phyloP scores from a whole-genome alignment of 129 eudicot genomes.

The Ambrosia trifida region DNA sequence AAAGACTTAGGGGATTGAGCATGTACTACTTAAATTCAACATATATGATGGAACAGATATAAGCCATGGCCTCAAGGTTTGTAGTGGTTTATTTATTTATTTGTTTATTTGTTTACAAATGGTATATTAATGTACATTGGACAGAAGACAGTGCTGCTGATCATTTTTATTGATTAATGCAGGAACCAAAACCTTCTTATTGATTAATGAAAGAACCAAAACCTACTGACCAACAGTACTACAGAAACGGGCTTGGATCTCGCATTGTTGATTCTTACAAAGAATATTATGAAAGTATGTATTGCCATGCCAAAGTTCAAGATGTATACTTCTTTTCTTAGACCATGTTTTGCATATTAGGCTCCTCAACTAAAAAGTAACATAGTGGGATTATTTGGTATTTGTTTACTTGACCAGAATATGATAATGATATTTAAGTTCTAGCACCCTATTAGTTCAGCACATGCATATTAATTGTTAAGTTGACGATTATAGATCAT shows the following conservation, averaged over 20 bases:
- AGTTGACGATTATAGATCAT: background rate
- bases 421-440: background rate
- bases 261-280: conserved; percentile 92
- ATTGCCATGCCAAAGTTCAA: background rate
- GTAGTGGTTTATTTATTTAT: too few relatives aligned
- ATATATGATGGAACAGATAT: too few relatives aligned
- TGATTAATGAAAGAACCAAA: conserved; percentile 63
- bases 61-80: too few relatives aligned
- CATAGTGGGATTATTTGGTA: background rate
- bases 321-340: background rate
- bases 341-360: background rate
- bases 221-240: conserved; percentile 90
- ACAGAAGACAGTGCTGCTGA: background rate
- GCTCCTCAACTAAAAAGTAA: background rate
- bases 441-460: too few relatives aligned
- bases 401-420: conserved; percentile 15
- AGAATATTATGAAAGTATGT: conserved; percentile 80
- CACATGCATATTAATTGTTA: background rate
- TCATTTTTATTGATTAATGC: conserved; percentile 26
- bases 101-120: too few relatives aligned
- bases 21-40: too few relatives aligned
- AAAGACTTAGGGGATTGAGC: too few relatives aligned
- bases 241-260: conserved; percentile 93
- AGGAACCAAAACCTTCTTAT: too few relatives aligned
- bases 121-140: too few relatives aligned